These are phyloP conservation scores for Coccomyxa sp. DNA, from an alignment of 139 green algal genomes.

Conservation along the genomic window DNA sequence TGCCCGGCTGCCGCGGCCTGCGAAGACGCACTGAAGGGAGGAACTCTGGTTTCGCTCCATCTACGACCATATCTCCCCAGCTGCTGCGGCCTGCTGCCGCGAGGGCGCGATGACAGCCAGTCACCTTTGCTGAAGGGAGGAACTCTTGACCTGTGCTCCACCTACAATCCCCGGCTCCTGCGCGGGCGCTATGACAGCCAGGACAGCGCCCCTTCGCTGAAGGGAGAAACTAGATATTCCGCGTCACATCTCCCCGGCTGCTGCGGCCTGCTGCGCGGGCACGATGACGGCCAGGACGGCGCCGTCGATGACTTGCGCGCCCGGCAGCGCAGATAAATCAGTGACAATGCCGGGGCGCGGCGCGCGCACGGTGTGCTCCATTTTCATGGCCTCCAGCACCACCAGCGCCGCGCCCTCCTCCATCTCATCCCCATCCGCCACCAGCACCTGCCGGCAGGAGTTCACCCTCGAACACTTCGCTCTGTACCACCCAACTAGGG, in stretches of 20 bases:
- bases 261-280: background rate
- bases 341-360: constrained; percentile 24
- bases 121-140: too few relatives aligned
- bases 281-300: constrained; percentile 26
- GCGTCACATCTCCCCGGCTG: background rate
- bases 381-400: constrained; percentile 84
- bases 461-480: too few relatives aligned
- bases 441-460: constrained; percentile 25
- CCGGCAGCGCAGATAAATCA: background rate
- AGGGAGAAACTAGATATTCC: too few relatives aligned
- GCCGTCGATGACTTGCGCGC: constrained; percentile 33
- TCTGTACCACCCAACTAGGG: too few relatives aligned
- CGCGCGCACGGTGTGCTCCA: constrained; percentile 51
- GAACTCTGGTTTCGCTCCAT: too few relatives aligned
- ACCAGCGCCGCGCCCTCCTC: constrained; percentile 41
- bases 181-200: too few relatives aligned
- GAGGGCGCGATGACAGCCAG: constrained; percentile 15
- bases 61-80: too few relatives aligned
- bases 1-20: background rate
- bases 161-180: too few relatives aligned
- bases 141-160: too few relatives aligned
- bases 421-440: constrained; percentile 22
- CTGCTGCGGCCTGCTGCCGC: too few relatives aligned
- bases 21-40: too few relatives aligned
- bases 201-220: too few relatives aligned